A percentile compares a stretch with the other conserved stretches of the same genome.
Evolutionary conservation across 805 yeast species (phyloP).

Genomic region (Komagataella mondaviorum): DNA sequence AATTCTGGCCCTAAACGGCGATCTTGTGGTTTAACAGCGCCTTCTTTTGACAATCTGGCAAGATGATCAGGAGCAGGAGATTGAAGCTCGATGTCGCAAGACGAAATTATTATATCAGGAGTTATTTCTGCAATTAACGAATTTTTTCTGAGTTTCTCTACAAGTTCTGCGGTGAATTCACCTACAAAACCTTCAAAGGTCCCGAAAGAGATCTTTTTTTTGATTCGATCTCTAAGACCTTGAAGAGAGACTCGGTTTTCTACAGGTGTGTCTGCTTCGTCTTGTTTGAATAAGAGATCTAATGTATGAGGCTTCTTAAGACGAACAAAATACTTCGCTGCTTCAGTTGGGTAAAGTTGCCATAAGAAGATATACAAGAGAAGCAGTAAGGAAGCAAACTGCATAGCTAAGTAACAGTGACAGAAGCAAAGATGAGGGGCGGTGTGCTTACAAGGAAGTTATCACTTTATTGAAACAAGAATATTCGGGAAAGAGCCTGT

Average conservation of each 20-base stretch:
- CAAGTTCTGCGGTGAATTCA: conserved; percentile 32
- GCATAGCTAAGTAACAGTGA: background rate
- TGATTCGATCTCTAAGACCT: conserved; percentile 32
- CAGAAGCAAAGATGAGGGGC: background rate
- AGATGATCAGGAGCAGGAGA: conserved; percentile 35
- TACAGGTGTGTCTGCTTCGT: conserved; percentile 7
- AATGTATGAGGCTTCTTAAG: conserved; percentile 35
- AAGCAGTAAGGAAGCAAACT: background rate
- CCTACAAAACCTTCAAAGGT: conserved; percentile 61
- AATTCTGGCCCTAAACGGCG: conserved; percentile 20
- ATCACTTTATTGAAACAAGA: background rate
- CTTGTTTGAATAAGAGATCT: conserved; percentile 33
- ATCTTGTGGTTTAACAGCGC: conserved; percentile 12
- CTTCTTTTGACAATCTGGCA: conserved; percentile 44
- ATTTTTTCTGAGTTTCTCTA: conserved; percentile 34
- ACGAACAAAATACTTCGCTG: conserved; percentile 29
- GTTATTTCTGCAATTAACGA: conserved; percentile 59
- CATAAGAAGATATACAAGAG: background rate
- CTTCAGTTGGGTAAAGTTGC: background rate
- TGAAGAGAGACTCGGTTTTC: conserved; percentile 13
- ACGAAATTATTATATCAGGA: conserved; percentile 48
- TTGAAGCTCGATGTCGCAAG: conserved; percentile 33
- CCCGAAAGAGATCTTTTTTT: conserved; percentile 50
- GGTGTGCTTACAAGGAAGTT: background rate
- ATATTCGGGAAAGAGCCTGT: background rate